Conservation (phyloP, 202 grass and related monocot genomes). For the Zoysia matrella region DNA sequence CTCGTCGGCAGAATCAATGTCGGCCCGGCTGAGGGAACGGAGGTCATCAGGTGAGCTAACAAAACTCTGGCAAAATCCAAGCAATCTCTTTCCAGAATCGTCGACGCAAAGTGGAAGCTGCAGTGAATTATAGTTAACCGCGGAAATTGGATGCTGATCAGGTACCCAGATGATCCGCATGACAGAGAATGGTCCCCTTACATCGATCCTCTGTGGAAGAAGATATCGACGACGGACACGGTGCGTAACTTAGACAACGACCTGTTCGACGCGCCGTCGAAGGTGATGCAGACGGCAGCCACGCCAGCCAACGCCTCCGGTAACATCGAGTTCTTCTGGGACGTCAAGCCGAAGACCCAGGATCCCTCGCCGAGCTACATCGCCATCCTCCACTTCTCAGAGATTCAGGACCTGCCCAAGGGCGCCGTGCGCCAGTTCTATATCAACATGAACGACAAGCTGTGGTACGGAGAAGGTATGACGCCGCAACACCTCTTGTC, state of each 20-base stretch:
- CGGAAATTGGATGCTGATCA: neutral
- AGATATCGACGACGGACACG: neutral
- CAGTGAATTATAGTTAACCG: neutral
- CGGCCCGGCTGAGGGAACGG: neutral
- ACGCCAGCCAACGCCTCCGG: conserved; percentile 32
- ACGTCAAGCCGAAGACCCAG: neutral
- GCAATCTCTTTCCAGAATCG: neutral
- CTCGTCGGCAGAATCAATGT: rapidly evolving
- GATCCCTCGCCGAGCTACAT: neutral
- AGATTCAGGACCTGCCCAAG: conserved; percentile 48
- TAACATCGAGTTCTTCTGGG: neutral
- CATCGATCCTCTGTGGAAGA: neutral
- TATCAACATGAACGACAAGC: conserved; percentile 35
- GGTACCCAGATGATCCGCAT: conserved; percentile 59
- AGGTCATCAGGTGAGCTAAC: conserved; percentile 1
- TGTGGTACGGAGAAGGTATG: neutral
- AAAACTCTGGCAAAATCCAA: neutral
- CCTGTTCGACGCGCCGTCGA: conserved; percentile 41
- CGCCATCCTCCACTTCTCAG: conserved; percentile 46
- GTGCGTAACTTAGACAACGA: neutral
- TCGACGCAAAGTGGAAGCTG: neutral
- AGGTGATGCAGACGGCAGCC: conserved; percentile 61
- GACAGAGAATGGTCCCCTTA: conserved; percentile 55
- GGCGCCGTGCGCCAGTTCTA: conserved; percentile 43
- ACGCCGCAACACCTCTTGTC: neutral